Evolutionary conservation across 805 yeast species (phyloP).

Genomic region (Kregervanrija fluxuum): DNA sequence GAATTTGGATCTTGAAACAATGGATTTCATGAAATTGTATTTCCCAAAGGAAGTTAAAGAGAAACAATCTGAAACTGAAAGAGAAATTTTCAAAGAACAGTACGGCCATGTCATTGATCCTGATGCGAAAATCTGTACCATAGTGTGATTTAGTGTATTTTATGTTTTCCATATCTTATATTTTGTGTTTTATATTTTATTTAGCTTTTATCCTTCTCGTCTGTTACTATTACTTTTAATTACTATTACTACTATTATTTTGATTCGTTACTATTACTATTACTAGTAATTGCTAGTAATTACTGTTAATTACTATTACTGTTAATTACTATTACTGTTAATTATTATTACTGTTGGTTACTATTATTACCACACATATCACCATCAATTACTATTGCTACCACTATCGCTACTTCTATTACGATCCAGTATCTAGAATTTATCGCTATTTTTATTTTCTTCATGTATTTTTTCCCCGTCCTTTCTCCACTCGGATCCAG

Average conservation of each 20-base stretch:
- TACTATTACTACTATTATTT: background rate
- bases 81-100: constrained; percentile 38
- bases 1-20: constrained; percentile 49
- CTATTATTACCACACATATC: too few relatives aligned
- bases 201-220: background rate
- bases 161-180: background rate
- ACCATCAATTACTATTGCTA: background rate
- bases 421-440: background rate
- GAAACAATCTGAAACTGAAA: constrained; percentile 49
- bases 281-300: too few relatives aligned
- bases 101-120: constrained; percentile 26
- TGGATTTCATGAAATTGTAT: constrained; percentile 46
- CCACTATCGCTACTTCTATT: background rate
- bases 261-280: too few relatives aligned
- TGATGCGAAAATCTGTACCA: constrained; percentile 22
- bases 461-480: background rate
- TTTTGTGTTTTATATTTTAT: background rate
- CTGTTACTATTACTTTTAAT: background rate
- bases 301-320: too few relatives aligned
- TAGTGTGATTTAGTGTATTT: constrained; percentile 11
- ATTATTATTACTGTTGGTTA: too few relatives aligned
- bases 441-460: background rate
- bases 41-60: constrained; percentile 64
- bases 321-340: too few relatives aligned
- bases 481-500: background rate